Base-by-base conservation (phyloP, 1,139 yeast species). In the Geotrichum klebahnii region DNA sequence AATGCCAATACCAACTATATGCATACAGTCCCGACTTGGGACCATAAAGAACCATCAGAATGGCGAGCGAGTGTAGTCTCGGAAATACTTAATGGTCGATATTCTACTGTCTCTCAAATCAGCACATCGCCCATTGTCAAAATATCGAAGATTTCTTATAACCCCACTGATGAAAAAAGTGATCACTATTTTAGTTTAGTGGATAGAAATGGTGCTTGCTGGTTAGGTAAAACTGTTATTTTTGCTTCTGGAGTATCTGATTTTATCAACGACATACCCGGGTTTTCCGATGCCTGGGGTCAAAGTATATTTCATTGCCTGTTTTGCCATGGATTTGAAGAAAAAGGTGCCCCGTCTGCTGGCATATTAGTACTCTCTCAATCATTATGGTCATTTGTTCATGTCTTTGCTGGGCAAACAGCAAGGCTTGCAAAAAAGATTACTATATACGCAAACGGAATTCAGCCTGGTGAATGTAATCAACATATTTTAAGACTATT, bases 11-110 rank as follows among this genome's bases (percentile, higher is more conserved):
- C 48, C 26, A 34, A 31, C 16, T 26, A 38, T 23, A 45, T 45
- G 48, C 48, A 45, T 36, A 45, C 43, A 3, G 48, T 45, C 28
- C 34, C 48, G 16, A 45, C 48, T 8, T 45, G 48, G 48, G 48
- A 45, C 38, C 48, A 45, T 22, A 35, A 32, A 5, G 37, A 42
- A 14, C 48, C 48, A 2, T 43, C 39, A n/a, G 37, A 38, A 10
- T 45, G 10, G 17, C 38, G 48, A 20, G 36, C 31, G 23, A 20
- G 16, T 23, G 48, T 44, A 5, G 9, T 32, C 17, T 22, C 31
- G 5, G 48, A 45, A 39, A 32, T 45, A n/a, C 44, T 45, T 3
- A 16, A 34, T 34, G 48, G 48, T 19, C 41, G 37, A n/a, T 45
- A 45, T 39, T n/a, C 17, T 4, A 38, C 48, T 3, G 48, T 45